Evolutionary conservation across 345 rosid species (phyloP).

Genomic region (Eutrema japonicum): DNA sequence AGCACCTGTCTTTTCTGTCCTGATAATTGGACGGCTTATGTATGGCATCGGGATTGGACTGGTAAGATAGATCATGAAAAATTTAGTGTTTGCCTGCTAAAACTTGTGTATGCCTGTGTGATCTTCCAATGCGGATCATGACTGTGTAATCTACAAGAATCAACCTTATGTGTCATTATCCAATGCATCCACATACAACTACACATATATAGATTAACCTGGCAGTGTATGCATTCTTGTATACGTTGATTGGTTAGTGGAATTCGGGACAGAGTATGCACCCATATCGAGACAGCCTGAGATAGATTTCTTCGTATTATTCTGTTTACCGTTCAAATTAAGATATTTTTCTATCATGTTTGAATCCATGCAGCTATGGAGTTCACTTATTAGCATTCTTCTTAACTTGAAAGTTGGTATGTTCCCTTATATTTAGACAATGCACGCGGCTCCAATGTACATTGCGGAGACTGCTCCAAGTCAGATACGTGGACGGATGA

Average conservation of each 20-base stretch:
- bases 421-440: conserved; percentile 58
- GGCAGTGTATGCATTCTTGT: not conserved
- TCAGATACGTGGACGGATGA: conserved; percentile 85
- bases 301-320: not conserved
- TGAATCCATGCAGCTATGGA: conserved; percentile 9
- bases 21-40: conserved; percentile 83
- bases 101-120: conserved; percentile 22
- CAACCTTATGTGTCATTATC: not conserved
- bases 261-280: conserved; percentile 3
- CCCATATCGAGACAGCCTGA: conserved; percentile 5
- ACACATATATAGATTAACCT: not conserved
- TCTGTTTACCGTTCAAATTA: conserved; percentile 9
- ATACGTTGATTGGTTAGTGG: conserved; percentile 2
- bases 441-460: conserved; percentile 99
- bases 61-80: conserved; percentile 54
- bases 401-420: conserved; percentile 25
- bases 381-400: not conserved
- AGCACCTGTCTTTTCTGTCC: conserved; percentile 69
- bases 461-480: conserved; percentile 97
- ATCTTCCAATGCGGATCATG: not conserved
- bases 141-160: too few species aligned
- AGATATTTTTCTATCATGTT: conserved; percentile 12
- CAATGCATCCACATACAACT: not conserved
- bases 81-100: conserved; percentile 27
- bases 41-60: conserved; percentile 94